These are phyloP conservation scores for Amanita rimosa DNA, from an alignment of 768 basidiomycete species.

Conservation along the genomic window DNA sequence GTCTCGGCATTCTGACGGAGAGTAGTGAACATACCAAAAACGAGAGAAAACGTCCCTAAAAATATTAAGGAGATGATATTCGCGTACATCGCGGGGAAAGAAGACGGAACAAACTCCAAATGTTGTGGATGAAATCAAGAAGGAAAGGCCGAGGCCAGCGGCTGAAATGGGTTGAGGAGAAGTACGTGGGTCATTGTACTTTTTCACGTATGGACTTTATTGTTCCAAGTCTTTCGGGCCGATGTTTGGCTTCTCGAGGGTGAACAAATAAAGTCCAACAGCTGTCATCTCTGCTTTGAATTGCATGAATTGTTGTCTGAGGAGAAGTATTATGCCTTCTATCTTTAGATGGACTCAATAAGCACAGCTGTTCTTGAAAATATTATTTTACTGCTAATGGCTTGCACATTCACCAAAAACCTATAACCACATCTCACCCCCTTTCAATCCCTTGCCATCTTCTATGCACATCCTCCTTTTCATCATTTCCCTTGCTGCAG, in stretches of 20 bases:
- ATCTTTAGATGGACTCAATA: too few relatives aligned
- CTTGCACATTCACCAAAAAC: too few relatives aligned
- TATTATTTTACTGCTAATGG: too few relatives aligned
- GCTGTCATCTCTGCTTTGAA: too few relatives aligned
- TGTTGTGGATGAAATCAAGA: constrained; percentile 5
- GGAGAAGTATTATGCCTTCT: too few relatives aligned
- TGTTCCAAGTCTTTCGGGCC: neutral
- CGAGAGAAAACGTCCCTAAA: neutral
- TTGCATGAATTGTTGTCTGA: too few relatives aligned
- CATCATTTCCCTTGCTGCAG: too few relatives aligned
- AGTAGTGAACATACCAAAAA: neutral
- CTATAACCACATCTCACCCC: too few relatives aligned
- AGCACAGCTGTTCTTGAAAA: too few relatives aligned
- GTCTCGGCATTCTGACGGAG: neutral
- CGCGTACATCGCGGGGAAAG: constrained; percentile 5
- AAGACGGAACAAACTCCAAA: constrained; percentile 1
- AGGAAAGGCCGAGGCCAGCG: constrained; percentile 4
- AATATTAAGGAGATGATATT: constrained; percentile 6
- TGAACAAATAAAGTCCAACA: constrained; percentile 12
- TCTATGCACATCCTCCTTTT: too few relatives aligned
- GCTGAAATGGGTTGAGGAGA: neutral
- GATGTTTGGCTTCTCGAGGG: neutral
- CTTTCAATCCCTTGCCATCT: too few relatives aligned
- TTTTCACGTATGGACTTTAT: constrained; percentile 1
- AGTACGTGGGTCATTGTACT: neutral